These are phyloP conservation scores for Salix udensis DNA, from an alignment of 345 rosid species.

Conservation along the genomic window DNA sequence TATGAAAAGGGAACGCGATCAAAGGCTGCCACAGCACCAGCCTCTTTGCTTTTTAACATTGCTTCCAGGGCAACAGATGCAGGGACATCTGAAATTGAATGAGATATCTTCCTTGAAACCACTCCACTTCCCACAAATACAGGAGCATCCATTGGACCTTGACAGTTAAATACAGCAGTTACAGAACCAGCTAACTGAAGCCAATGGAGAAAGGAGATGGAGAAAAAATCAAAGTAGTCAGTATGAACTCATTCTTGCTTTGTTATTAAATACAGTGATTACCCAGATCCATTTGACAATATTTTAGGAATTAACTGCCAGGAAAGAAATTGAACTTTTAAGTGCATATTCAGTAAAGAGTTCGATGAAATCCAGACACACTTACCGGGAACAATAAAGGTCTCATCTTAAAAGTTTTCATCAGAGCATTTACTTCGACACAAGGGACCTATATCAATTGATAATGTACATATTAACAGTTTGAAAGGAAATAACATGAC, in stretches of 20 bases:
- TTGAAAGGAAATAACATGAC: background rate
- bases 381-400: conserved; percentile 82
- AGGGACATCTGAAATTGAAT: conserved; percentile 58
- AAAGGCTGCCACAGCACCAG: conserved; percentile 98
- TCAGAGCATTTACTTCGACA: conserved; percentile 84
- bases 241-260: conserved; percentile 2
- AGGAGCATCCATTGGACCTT: conserved; percentile 97
- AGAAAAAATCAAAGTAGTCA: conserved; percentile 8
- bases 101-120: conserved; percentile 80
- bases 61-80: conserved; percentile 77
- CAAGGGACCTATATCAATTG: conserved; percentile 63
- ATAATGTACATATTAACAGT: conserved; percentile 7
- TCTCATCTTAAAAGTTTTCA: conserved; percentile 92
- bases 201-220: conserved; percentile 21
- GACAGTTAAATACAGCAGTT: conserved; percentile 96
- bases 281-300: background rate
- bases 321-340: background rate
- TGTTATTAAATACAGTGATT: no score
- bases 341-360: background rate
- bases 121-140: conserved; percentile 95
- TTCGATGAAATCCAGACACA: conserved; percentile 5
- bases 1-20: conserved; percentile 96
- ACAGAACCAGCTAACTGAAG: conserved; percentile 94
- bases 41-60: conserved; percentile 84
- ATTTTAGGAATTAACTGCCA: background rate